Conservation (phyloP, 2,329 filamentous ascomycete species). For the Aureobasidium mangrovei region DNA sequence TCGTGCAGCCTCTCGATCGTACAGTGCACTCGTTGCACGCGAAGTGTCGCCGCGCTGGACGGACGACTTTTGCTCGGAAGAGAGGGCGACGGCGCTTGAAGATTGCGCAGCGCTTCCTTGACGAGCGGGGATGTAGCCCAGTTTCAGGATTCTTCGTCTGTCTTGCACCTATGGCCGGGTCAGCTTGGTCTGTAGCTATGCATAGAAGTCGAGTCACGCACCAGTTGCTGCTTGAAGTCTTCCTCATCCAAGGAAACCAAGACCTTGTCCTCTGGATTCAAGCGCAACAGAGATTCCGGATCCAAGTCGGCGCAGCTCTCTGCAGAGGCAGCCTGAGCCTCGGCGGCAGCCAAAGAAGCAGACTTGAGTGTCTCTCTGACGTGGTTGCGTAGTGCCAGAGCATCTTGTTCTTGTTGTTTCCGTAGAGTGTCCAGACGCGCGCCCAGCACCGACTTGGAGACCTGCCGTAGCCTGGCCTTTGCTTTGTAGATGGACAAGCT, state of each 20-base stretch:
- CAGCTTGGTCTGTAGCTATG: not conserved
- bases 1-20: slow-evolving; percentile 84
- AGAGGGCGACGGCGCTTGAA: not conserved
- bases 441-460: slow-evolving; percentile 67
- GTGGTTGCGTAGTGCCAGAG: slow-evolving; percentile 34
- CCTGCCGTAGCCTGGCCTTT: slow-evolving; percentile 68
- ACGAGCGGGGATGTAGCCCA: slow-evolving; percentile 54
- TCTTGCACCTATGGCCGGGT: slow-evolving; percentile 38
- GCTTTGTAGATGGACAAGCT: slow-evolving; percentile 87
- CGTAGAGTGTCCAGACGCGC: slow-evolving; percentile 59
- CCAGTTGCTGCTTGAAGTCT: slow-evolving; percentile 48
- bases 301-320: slow-evolving; percentile 36
- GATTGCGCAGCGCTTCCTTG: not conserved
- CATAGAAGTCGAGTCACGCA: slow-evolving; percentile 24
- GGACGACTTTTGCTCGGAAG: not conserved
- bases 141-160: slow-evolving; percentile 52
- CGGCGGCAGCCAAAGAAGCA: not conserved
- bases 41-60: slow-evolving; percentile 59
- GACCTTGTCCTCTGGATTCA: slow-evolving; percentile 54
- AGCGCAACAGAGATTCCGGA: slow-evolving; percentile 57
- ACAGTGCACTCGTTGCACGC: slow-evolving; percentile 76
- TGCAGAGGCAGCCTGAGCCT: not conserved
- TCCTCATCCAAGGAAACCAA: slow-evolving; percentile 51
- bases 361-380: slow-evolving; percentile 2
- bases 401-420: slow-evolving; percentile 60